Percentiles rank a stretch among this genome's conserved stretches.
phyloP scores from a whole-genome alignment of 257 asterid genomes.

The Solanum tarapatanum region DNA sequence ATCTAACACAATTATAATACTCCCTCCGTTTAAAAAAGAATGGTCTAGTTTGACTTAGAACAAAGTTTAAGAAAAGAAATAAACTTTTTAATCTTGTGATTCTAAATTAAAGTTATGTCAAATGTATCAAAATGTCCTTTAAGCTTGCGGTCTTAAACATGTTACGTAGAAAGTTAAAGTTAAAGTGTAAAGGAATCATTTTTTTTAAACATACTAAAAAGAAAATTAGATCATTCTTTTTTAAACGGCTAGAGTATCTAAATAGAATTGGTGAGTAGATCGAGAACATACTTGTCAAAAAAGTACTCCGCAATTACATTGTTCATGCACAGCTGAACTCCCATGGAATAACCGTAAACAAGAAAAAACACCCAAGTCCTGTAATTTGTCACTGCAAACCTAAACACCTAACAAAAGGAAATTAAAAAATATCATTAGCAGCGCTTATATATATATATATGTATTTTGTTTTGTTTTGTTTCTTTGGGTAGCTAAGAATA shows the following conservation, averaged over 20 bases:
- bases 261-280: neutral
- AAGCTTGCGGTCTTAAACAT: no score
- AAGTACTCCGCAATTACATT: neutral
- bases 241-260: neutral
- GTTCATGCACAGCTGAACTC: slow-evolving; percentile 10
- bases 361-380: slow-evolving; percentile 10
- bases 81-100: no score
- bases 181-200: no score
- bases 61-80: no score
- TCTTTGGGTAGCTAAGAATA: neutral
- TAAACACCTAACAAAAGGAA: neutral
- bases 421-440: neutral
- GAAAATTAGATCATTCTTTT: no score
- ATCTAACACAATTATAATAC: no score
- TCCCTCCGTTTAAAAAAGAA: no score
- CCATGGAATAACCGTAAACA: slow-evolving; percentile 8
- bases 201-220: no score
- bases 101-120: no score
- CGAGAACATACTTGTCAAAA: neutral
- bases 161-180: no score
- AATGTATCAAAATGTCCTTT: no score
- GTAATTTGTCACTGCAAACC: slow-evolving; percentile 5
- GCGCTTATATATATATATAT: neutral
- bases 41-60: no score
- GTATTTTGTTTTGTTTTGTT: neutral